These are phyloP conservation scores for Cordyceps cateniannulata DNA, from an alignment of 2,329 filamentous ascomycete species.

Conservation along the genomic window DNA sequence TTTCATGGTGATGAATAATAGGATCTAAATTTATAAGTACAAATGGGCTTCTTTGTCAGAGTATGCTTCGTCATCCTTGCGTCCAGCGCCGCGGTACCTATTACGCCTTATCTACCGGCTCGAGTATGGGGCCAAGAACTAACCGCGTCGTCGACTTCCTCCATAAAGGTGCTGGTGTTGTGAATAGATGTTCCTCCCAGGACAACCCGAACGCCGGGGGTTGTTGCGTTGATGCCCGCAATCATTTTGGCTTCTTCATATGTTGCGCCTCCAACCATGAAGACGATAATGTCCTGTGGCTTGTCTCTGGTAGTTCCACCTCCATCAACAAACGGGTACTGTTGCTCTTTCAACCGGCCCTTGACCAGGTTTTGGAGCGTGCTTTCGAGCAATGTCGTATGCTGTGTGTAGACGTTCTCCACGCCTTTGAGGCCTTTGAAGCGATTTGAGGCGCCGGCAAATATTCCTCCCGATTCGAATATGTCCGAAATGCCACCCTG, in stretches of 20 bases:
- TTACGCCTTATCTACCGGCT: background rate
- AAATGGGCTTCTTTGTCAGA: background rate
- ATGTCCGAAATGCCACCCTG: slow-evolving; percentile 79
- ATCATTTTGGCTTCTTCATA: slow-evolving; percentile 97
- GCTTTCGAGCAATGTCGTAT: slow-evolving; percentile 79
- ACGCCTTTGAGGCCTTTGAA: slow-evolving; percentile 96
- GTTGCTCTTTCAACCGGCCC: slow-evolving; percentile 74
- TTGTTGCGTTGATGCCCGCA: slow-evolving; percentile 86
- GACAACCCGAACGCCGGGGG: slow-evolving; percentile 82
- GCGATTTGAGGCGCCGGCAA: slow-evolving; percentile 77
- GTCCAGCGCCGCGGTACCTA: background rate
- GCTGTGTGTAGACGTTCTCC: slow-evolving; percentile 98
- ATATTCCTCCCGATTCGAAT: slow-evolving; percentile 86
- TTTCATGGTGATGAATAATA: background rate
- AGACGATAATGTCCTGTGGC: slow-evolving; percentile 92
- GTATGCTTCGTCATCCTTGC: background rate
- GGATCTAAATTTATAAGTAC: background rate
- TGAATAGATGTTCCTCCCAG: slow-evolving; percentile 83
- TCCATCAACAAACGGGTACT: slow-evolving; percentile 91
- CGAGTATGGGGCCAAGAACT: slow-evolving; percentile 68
- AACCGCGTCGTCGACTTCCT: slow-evolving; percentile 87
- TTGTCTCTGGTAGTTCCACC: slow-evolving; percentile 84
- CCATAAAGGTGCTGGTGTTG: slow-evolving; percentile 81
- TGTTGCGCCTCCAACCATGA: slow-evolving; percentile 87
- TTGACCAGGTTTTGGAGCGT: slow-evolving; percentile 93